Conservation (phyloP, 2,329 filamentous ascomycete species). For the Hypoxylon sp. region DNA sequence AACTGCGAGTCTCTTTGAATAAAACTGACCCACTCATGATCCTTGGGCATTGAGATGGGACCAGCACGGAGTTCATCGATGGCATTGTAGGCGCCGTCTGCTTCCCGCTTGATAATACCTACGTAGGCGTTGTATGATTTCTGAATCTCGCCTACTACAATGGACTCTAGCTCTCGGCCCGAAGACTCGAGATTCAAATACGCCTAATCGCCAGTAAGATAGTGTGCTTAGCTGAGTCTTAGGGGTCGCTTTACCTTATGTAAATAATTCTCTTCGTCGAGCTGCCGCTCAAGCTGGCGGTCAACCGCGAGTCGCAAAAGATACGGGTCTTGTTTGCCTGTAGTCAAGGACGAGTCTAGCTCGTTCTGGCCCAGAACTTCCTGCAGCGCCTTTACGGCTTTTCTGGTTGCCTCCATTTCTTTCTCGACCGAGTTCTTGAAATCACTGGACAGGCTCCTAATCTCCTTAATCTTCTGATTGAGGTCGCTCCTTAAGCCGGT, state of each 20-base stretch:
- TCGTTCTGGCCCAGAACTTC: slow-evolving; percentile 85
- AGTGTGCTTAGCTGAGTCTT: slow-evolving; percentile 2
- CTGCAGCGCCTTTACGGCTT: slow-evolving; percentile 82
- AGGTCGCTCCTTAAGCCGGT: slow-evolving; percentile 89
- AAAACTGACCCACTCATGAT: slow-evolving; percentile 90
- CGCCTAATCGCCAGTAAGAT: slow-evolving; percentile 67
- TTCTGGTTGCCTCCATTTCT: slow-evolving; percentile 88
- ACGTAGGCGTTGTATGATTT: slow-evolving; percentile 97
- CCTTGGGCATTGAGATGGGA: slow-evolving; percentile 92
- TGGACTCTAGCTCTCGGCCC: slow-evolving; percentile 93
- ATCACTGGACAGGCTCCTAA: slow-evolving; percentile 91
- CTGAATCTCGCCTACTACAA: slow-evolving; percentile 96
- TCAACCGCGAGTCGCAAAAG: slow-evolving; percentile 88
- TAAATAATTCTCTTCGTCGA: slow-evolving; percentile 97
- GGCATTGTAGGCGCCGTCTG: slow-evolving; percentile 81
- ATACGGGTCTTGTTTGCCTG: slow-evolving; percentile 92
- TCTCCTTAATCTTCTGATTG: slow-evolving; percentile 97
- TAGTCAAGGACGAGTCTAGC: slow-evolving; percentile 77
- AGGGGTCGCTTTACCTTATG: slow-evolving; percentile 76
- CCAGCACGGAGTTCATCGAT: slow-evolving; percentile 86
- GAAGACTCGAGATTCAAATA: slow-evolving; percentile 95
- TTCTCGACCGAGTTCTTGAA: slow-evolving; percentile 98
- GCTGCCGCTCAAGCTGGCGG: slow-evolving; percentile 88
- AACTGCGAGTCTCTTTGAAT: slow-evolving; percentile 86
- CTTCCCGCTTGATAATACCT: slow-evolving; percentile 90